Percentiles rank a stretch among this genome's conserved stretches.
Conservation (phyloP, 257 asterid genomes). For the Linderniella brevidens region DNA sequence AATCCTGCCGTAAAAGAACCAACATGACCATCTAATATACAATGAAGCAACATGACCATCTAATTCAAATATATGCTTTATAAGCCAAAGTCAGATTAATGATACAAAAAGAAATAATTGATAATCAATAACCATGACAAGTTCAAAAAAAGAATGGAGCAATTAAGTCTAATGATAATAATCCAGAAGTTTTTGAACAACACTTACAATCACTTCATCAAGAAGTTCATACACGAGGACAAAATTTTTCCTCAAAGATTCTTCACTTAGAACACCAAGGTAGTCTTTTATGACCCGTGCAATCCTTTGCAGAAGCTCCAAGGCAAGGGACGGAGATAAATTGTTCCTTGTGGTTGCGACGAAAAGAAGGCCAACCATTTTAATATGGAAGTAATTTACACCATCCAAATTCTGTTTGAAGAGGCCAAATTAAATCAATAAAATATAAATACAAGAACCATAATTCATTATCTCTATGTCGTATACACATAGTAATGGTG, state of each 20-base stretch:
- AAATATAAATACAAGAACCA: conserved; percentile 14
- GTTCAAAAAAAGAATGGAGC: too few species aligned
- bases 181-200: conserved; percentile 2
- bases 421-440: conserved; percentile 1
- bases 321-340: conserved; percentile 77
- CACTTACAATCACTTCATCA: conserved; percentile 93
- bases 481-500: conserved; percentile 1
- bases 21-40: conserved; percentile 9
- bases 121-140: not conserved
- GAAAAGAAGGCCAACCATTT: conserved; percentile 87
- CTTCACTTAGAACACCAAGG: conserved; percentile 91
- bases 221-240: conserved; percentile 96
- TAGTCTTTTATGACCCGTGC: conserved; percentile 96
- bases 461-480: conserved; percentile 3
- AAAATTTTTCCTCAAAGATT: conserved; percentile 82
- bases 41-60: not conserved
- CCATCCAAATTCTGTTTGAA: conserved; percentile 78
- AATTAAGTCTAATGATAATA: too few species aligned
- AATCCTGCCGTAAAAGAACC: conserved; percentile 48
- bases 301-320: conserved; percentile 97
- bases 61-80: too few species aligned
- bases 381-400: conserved; percentile 93
- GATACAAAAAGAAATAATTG: too few species aligned
- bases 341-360: conserved; percentile 88
- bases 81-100: too few species aligned